Evolutionary conservation across 106 monocot genomes (phyloP), one percentile per base, ranked within the genome.

Genomic region (Acorus calamus): DNA sequence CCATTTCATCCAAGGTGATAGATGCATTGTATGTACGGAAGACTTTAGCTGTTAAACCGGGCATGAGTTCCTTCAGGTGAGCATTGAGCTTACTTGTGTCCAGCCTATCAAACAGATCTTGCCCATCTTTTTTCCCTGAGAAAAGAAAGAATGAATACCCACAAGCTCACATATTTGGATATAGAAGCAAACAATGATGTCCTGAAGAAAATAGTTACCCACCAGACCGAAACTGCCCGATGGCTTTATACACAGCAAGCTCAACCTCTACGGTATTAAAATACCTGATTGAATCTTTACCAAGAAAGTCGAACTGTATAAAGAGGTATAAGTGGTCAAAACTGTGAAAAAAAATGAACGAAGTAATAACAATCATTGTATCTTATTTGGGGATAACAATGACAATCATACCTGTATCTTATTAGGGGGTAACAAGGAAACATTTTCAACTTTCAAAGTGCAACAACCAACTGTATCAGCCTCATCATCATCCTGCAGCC

Each of bases 381-480:
- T 42, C 5, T 49, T 47, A 6, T n/a, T 42, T 50, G 14, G n/a
- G 11, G 11, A 13, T 3, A 7, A 7, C 5, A 47, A 44, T 56
- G 28, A 28, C 47, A 12, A 7, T 72, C 55, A 49, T 64, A 89
- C 93, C 81, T 89, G 80, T 75, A 93, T 67, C 67, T 86, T 83
- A 72, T 89, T 93, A 58, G 89, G 93, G 47, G 93, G 86, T 5
- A 86, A 66, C 69, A 86, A 71, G 8, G 52, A 70, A 65, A 93
- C 93, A 93, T 93, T 93, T 66, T 93, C 93, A 61, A 93, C 86
- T 69, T 86, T 85, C 64, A 93, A 78, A 42, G 93, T 93, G 55
- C 93, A 93, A 63, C 93, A 93, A 73, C 93, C 93, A 67, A 93
- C 93, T 53, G 93, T 93, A 60, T 93, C 93, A 11, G 93, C 93